Percentiles rank a stretch among this genome's conserved stretches.
phyloP scores from a whole-genome alignment of 2,329 filamentous ascomycete genomes.

The Pezicula radicicola region DNA sequence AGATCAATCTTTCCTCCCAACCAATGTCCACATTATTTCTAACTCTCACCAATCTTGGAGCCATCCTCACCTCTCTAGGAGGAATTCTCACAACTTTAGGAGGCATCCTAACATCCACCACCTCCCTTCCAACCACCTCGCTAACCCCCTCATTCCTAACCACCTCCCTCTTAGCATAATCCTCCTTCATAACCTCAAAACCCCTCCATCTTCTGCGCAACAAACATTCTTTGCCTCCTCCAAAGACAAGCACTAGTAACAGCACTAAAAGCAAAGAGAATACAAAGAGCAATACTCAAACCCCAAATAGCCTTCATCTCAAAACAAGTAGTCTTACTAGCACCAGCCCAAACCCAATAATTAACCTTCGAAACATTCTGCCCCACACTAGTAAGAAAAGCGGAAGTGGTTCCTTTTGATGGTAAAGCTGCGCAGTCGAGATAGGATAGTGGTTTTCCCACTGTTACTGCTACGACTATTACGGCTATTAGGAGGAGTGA shows the following conservation, averaged over 20 bases:
- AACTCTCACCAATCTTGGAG: too few relatives aligned
- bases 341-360: conserved; percentile 47
- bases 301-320: conserved; percentile 90
- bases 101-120: too few relatives aligned
- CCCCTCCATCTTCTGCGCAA: not conserved
- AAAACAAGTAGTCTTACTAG: conserved; percentile 65
- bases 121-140: too few relatives aligned
- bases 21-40: too few relatives aligned
- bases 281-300: conserved; percentile 73
- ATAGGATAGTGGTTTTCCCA: conserved; percentile 78
- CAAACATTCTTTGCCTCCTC: conserved; percentile 23
- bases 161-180: too few relatives aligned
- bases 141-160: too few relatives aligned
- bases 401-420: conserved; percentile 35
- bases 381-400: conserved; percentile 41
- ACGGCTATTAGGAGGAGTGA: conserved; percentile 69
- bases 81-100: too few relatives aligned
- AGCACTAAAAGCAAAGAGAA: conserved; percentile 64
- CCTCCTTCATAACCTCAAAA: not conserved
- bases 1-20: too few relatives aligned
- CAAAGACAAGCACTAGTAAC: conserved; percentile 59
- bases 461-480: conserved; percentile 71
- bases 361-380: conserved; percentile 39
- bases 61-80: too few relatives aligned
- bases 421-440: conserved; percentile 64